Evolutionary conservation across 352 stramenopile genomes (phyloP), one percentile per base, ranked within the genome.

Genomic region (Peronosclerospora sorghi): DNA sequence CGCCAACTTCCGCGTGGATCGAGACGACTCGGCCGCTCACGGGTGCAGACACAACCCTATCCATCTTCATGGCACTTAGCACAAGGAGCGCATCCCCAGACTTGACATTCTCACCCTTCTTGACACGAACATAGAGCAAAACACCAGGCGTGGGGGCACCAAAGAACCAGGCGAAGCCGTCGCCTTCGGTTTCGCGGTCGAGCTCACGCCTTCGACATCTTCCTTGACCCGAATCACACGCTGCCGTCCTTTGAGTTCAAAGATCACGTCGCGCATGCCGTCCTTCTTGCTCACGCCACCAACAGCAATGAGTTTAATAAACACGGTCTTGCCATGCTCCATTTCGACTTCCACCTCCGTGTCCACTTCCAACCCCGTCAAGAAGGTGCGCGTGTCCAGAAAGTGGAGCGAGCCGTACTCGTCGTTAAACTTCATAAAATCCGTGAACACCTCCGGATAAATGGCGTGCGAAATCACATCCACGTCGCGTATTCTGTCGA

Each of bases 51-150:
- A 98, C 89, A 21, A 96, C 83, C 3, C 92, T 98, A 73, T 98
- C 94, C 95, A 99, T 99, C 73, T 99, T 99, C 93, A 98, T 98
- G 42, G 95, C 95, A 23, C 75, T 96, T 57, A n/a, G n/a, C n/a
- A n/a, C n/a, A n/a, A n/a, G n/a, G n/a, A n/a, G n/a, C n/a, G n/a
- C n/a, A n/a, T n/a, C n/a, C n/a, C n/a, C n/a, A n/a, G n/a, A n/a
- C n/a, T n/a, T n/a, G n/a, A n/a, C n/a, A n/a, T n/a, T n/a, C n/a
- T n/a, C n/a, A n/a, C n/a, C n/a, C n/a, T n/a, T n/a, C n/a, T n/a
- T n/a, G n/a, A n/a, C n/a, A n/a, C 87, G 95, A 38, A 96, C 92
- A 37, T 97, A 92, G 24, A 99, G 70, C 29, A 98, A 89, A 12
- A 97, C 89, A 55, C 95, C 94, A 0, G 94, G 94, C 95, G 98